phyloP scores from a whole-genome alignment of 495 filamentous ascomycete species.

The Aspergillus ostianus region DNA sequence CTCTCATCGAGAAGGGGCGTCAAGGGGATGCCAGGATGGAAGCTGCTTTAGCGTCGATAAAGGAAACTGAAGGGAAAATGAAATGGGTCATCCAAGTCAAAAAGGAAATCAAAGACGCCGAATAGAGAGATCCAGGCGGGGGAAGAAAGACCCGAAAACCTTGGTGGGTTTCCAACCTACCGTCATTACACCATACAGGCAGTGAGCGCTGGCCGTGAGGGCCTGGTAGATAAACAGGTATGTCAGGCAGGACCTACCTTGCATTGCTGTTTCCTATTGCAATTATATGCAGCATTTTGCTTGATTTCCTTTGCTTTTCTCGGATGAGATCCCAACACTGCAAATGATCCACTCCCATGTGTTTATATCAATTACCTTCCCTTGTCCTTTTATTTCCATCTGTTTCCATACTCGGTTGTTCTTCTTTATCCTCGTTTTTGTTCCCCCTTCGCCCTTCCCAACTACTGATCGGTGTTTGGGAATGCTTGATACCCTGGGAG shows the following conservation, averaged over 20 bases:
- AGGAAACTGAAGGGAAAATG: slow-evolving; percentile 62
- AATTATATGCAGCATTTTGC: background rate
- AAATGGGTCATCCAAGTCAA: slow-evolving; percentile 68
- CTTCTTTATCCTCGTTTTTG: slow-evolving; percentile 5
- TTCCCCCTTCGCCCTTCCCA: background rate
- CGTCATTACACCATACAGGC: background rate
- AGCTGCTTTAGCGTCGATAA: slow-evolving; percentile 54
- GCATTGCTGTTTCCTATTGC: background rate
- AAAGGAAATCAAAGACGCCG: slow-evolving; percentile 46
- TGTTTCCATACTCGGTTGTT: slow-evolving; percentile 5
- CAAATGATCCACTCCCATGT: background rate
- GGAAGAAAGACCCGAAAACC: background rate
- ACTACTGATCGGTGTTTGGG: slow-evolving; percentile 24
- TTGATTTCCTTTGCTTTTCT: background rate
- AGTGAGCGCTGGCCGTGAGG: slow-evolving; percentile 5
- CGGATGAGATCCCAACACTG: background rate
- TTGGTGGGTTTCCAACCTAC: background rate
- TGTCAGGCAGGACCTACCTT: background rate
- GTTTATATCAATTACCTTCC: background rate
- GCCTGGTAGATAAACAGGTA: slow-evolving; percentile 8
- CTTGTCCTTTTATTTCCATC: background rate
- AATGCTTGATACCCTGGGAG: slow-evolving; percentile 29
- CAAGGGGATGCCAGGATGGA: slow-evolving; percentile 56
- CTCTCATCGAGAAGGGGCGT: slow-evolving; percentile 54
- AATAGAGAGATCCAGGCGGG: slow-evolving; percentile 28